A percentile compares a stretch with the other conserved stretches of the same genome.
Evolutionary conservation across 2,329 filamentous ascomycete species (phyloP).

Genomic region (Penicillium fuscoglaucum): DNA sequence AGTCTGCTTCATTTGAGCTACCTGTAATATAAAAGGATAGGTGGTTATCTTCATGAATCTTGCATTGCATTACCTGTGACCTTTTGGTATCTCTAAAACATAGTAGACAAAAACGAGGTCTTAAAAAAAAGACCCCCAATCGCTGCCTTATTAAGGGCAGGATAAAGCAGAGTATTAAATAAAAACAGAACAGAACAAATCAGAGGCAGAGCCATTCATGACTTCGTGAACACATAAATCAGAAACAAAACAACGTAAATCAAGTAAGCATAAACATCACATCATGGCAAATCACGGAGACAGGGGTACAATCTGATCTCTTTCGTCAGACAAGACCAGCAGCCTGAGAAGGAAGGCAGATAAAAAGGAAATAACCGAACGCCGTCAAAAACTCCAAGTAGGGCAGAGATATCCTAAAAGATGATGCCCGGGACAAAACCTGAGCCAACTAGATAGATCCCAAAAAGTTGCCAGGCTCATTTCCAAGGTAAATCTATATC

Average conservation of each 20-base stretch:
- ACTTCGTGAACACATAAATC: conserved; percentile 24
- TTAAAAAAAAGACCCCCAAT: background rate
- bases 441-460: background rate
- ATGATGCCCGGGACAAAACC: background rate
- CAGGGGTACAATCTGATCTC: conserved; percentile 3
- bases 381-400: background rate
- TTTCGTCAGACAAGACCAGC: conserved; percentile 15
- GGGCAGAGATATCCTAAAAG: background rate
- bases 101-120: background rate
- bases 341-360: conserved; percentile 7
- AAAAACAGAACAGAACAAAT: background rate
- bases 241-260: conserved; percentile 8
- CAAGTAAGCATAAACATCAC: conserved; percentile 19
- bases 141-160: background rate
- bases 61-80: background rate
- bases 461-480: conserved; percentile 14
- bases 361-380: background rate
- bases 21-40: background rate
- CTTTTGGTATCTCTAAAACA: background rate
- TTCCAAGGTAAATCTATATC: conserved; percentile 66
- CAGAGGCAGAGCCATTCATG: conserved; percentile 14
- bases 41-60: background rate
- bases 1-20: background rate
- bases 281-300: conserved; percentile 17
- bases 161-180: background rate